Evolutionary conservation across 208 protist genomes (phyloP).

Genomic region (Endotrypanum monterogeii): DNA sequence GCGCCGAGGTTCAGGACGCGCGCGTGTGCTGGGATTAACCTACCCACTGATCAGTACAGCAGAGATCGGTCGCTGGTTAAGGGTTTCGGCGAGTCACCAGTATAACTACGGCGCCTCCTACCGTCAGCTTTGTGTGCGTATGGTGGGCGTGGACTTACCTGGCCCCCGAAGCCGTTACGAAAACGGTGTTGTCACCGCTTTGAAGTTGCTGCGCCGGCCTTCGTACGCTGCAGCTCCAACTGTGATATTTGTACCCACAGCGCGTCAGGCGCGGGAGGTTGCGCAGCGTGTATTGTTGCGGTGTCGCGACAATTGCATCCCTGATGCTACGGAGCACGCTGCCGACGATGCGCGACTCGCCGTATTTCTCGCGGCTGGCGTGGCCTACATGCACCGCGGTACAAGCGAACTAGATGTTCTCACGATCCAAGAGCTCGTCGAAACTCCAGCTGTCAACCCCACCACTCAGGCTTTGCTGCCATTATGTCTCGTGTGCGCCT

Average conservation of each 20-base stretch:
- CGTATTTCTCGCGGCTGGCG: constrained; percentile 63
- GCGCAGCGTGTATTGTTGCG: constrained; percentile 74
- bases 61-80: constrained; percentile 88
- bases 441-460: constrained; percentile 51
- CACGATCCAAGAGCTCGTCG: constrained; percentile 54
- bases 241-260: constrained; percentile 76
- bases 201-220: constrained; percentile 58
- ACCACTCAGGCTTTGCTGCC: constrained; percentile 52
- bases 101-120: constrained; percentile 84
- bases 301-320: constrained; percentile 75
- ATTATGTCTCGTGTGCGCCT: constrained; percentile 76
- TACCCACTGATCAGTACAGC: constrained; percentile 83
- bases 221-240: constrained; percentile 56
- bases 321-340: constrained; percentile 25
- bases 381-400: constrained; percentile 76
- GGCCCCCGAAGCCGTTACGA: constrained; percentile 66
- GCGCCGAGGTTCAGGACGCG: constrained; percentile 40
- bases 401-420: constrained; percentile 69
- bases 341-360: constrained; percentile 52
- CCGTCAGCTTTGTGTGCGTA: constrained; percentile 65
- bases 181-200: constrained; percentile 48
- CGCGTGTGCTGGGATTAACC: constrained; percentile 82
- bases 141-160: constrained; percentile 61
- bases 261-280: constrained; percentile 59
- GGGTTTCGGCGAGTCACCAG: constrained; percentile 51